Conservation (phyloP, 306 rosid genomes). For the Dryas alaskensis region DNA sequence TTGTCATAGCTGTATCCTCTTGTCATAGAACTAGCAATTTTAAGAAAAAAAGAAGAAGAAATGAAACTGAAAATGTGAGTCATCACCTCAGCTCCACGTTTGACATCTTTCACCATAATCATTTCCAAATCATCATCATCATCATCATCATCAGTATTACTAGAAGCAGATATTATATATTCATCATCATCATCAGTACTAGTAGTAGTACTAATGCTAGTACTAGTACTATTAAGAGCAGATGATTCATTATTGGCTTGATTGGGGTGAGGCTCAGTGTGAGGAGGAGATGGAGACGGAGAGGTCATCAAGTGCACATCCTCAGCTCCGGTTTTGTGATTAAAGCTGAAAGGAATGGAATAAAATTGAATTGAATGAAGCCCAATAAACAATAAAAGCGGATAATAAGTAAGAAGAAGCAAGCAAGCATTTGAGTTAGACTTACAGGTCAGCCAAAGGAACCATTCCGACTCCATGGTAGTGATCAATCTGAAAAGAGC, state of each 20-base stretch:
- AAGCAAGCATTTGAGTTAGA: background rate
- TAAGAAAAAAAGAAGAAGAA: background rate
- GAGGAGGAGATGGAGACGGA: conserved; percentile 37
- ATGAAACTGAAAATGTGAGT: background rate
- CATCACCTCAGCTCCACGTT: conserved; percentile 69
- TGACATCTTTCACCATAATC: conserved; percentile 81
- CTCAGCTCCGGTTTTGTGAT: conserved; percentile 89
- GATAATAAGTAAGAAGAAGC: background rate
- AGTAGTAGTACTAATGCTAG: background rate
- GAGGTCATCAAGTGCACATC: conserved; percentile 77
- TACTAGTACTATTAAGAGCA: background rate
- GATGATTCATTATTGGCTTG: conserved; percentile 13
- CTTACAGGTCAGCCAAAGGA: conserved; percentile 92
- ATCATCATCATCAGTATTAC: conserved; percentile 29
- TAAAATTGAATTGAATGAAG: conserved; percentile 23
- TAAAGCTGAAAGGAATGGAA: conserved; percentile 55
- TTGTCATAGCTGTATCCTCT: background rate
- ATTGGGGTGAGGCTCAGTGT: conserved; percentile 16
- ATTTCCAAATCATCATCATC: conserved; percentile 58
- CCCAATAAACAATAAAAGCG: background rate
- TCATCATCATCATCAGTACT: conserved; percentile 19
- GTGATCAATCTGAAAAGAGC: conserved; percentile 69
- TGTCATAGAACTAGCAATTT: background rate
- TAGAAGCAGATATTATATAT: background rate
- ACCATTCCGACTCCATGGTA: conserved; percentile 93